Evolutionary conservation across 306 rosid genomes (phyloP).

Genomic region (Vicia villosa): DNA sequence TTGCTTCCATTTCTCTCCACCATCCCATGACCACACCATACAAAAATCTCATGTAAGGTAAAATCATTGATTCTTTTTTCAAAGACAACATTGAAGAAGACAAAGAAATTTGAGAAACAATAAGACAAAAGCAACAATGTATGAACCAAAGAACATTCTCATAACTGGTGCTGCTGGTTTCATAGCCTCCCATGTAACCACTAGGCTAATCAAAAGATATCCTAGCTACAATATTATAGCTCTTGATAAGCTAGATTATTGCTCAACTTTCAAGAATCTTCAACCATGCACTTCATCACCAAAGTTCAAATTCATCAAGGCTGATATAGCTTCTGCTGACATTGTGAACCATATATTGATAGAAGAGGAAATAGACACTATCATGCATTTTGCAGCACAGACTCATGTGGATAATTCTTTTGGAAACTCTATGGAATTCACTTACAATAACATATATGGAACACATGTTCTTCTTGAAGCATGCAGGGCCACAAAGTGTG

Average conservation of each 20-base stretch:
- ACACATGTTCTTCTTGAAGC: constrained; percentile 80
- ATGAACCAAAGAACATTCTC: constrained; percentile 64
- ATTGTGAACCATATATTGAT: constrained; percentile 59
- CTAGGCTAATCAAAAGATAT: constrained; percentile 52
- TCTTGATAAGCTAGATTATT: constrained; percentile 74
- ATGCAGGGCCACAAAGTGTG: constrained; percentile 52
- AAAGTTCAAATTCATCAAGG: constrained; percentile 69
- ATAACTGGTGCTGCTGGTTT: constrained; percentile 79
- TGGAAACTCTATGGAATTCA: constrained; percentile 76
- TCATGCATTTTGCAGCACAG: constrained; percentile 84
- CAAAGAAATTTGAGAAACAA: constrained; percentile 35
- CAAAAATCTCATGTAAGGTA: constrained; percentile 14
- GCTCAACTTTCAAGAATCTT: constrained; percentile 64
- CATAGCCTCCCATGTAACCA: constrained; percentile 75
- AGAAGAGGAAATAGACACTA: constrained; percentile 67
- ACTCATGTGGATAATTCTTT: constrained; percentile 81
- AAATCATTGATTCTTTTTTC: constrained; percentile 19
- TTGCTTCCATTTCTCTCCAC: constrained; percentile 27
- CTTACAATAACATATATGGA: constrained; percentile 73
- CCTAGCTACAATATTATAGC: constrained; percentile 63
- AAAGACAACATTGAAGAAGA: constrained; percentile 34
- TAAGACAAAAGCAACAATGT: constrained; percentile 35
- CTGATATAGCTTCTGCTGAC: constrained; percentile 63
- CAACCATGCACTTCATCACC: constrained; percentile 47
- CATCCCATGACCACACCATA: constrained; percentile 31